Evolutionary conservation across 2,329 filamentous ascomycete species (phyloP).

Genomic region (Trichoderma lentiforme): DNA sequence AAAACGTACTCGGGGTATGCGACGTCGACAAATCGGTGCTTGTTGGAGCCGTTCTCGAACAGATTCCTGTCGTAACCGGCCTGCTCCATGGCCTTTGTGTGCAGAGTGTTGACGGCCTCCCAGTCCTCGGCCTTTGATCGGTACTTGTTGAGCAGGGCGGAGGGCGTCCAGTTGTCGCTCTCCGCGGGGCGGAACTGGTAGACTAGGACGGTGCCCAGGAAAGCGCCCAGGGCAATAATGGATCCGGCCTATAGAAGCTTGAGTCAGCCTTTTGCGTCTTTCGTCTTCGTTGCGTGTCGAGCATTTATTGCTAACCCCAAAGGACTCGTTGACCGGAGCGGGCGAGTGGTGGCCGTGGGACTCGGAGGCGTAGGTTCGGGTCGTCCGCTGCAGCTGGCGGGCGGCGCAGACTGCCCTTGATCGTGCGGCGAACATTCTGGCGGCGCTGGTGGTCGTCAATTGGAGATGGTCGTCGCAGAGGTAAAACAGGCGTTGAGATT

Average conservation of each 20-base stretch:
- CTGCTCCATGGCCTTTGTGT: conserved; percentile 52
- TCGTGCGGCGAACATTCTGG: conserved; percentile 43
- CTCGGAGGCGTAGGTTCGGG: conserved; percentile 54
- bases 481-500: conserved; percentile 18
- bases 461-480: conserved; percentile 26
- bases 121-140: conserved; percentile 47
- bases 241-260: conserved; percentile 44
- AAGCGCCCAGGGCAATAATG: conserved; percentile 42
- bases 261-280: conserved; percentile 7
- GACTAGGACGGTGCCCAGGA: conserved; percentile 43
- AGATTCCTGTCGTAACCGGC: conserved; percentile 57
- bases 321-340: conserved; percentile 49
- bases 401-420: conserved; percentile 41
- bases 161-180: conserved; percentile 45
- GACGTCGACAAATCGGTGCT: conserved; percentile 49
- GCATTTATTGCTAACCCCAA: conserved; percentile 48
- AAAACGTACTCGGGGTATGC: conserved; percentile 55
- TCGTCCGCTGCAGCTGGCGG: conserved; percentile 37
- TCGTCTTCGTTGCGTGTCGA: not conserved
- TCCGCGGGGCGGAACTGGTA: conserved; percentile 51
- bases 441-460: conserved; percentile 32
- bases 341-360: conserved; percentile 47
- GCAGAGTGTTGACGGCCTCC: conserved; percentile 51
- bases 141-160: conserved; percentile 45
- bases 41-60: conserved; percentile 43